Percentiles rank a stretch among this genome's conserved stretches.
phyloP scores from a whole-genome alignment of 2,329 filamentous ascomycete species.

The Epichloe scottii region DNA sequence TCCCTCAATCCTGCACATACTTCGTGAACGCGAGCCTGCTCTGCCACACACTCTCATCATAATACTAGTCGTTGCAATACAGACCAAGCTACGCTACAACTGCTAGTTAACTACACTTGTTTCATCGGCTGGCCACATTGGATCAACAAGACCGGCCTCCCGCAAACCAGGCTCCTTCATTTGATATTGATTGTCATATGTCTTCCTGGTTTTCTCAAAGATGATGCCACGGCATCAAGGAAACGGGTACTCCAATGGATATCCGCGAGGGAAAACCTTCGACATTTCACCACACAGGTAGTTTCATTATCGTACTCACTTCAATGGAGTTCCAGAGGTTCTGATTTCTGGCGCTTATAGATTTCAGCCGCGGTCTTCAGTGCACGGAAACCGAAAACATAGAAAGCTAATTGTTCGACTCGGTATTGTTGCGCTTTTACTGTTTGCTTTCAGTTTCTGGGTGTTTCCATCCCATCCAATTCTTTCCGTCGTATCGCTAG shows the following conservation, averaged over 20 bases:
- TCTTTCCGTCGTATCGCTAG: conserved; percentile 54
- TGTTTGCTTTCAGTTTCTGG: conserved; percentile 60
- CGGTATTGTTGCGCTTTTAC: conserved; percentile 41
- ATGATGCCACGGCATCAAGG: conserved; percentile 78
- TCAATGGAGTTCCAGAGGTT: background rate
- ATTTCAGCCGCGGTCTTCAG: conserved; percentile 73
- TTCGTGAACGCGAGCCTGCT: no score
- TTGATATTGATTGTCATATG: conserved; percentile 14
- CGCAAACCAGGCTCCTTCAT: background rate
- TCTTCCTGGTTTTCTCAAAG: conserved; percentile 30
- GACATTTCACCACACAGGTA: conserved; percentile 86
- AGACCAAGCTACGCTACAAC: background rate
- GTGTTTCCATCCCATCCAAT: conserved; percentile 55
- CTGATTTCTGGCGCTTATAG: conserved; percentile 9
- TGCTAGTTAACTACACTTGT: background rate
- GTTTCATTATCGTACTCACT: background rate
- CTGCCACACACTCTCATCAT: background rate
- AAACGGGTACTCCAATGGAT: conserved; percentile 70
- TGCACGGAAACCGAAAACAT: conserved; percentile 57
- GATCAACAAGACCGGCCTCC: background rate
- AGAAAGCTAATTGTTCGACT: conserved; percentile 61
- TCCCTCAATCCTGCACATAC: no score
- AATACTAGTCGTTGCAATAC: background rate
- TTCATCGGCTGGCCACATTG: background rate
- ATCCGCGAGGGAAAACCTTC: conserved; percentile 65